Conservation (phyloP, 2,329 filamentous ascomycete genomes). For the Fusarium continuum region DNA sequence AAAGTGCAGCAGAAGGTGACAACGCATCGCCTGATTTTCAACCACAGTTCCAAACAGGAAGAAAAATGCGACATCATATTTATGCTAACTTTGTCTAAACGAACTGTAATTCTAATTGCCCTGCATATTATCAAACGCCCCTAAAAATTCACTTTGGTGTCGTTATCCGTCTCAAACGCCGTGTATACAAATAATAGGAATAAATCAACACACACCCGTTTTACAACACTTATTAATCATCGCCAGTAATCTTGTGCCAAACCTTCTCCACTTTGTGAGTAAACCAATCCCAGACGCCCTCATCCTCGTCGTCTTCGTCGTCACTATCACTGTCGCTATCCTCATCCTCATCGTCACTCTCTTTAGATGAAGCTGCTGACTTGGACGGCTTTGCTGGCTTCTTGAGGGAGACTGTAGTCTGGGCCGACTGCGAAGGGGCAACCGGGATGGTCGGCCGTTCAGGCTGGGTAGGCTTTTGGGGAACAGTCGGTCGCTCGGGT, state of each 20-base stretch:
- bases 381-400: constrained; percentile 29
- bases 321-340: constrained; percentile 29
- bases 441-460: constrained; percentile 19
- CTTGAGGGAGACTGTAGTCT: constrained; percentile 31
- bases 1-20: constrained; percentile 1
- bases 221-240: constrained; percentile 22
- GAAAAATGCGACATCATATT: not conserved
- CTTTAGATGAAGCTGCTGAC: constrained; percentile 21
- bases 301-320: constrained; percentile 43
- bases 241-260: constrained; percentile 56
- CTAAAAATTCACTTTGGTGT: not conserved
- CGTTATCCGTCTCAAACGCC: constrained; percentile 24
- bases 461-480: constrained; percentile 27
- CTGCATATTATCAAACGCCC: constrained; percentile 17
- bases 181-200: constrained; percentile 1
- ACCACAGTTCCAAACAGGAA: not conserved
- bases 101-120: not conserved
- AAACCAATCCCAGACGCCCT: constrained; percentile 62
- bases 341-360: constrained; percentile 14
- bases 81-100: not conserved
- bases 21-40: constrained; percentile 7
- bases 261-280: constrained; percentile 57
- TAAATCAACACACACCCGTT: not conserved
- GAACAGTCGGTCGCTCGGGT: constrained; percentile 25
- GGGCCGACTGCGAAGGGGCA: constrained; percentile 24